Evolutionary conservation across 1,284 basidiomycete genomes (phyloP).

Genomic region (Boletellus dicymbophilus): DNA sequence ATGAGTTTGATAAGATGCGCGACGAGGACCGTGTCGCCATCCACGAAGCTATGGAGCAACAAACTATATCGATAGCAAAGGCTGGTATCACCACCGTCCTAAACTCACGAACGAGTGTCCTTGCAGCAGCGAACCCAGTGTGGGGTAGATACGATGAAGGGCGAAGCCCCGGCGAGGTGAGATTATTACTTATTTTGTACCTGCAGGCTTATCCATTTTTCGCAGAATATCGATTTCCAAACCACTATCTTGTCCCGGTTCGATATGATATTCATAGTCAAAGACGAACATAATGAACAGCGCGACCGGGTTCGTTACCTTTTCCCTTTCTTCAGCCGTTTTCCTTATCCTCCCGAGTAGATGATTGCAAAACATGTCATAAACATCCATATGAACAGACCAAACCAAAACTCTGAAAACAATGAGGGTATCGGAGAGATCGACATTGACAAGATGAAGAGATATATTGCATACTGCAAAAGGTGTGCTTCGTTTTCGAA

Average conservation of each 20-base stretch:
- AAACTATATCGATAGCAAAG: conserved; percentile 99
- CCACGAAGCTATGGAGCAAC: conserved; percentile 99
- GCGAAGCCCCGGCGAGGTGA: conserved; percentile 92
- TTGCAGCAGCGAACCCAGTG: conserved; percentile 98
- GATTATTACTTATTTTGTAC: conserved; percentile 8
- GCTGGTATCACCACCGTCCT: conserved; percentile 99
- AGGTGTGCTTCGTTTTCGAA: conserved; percentile 49
- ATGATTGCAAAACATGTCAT: conserved; percentile 98
- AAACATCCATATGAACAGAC: conserved; percentile 98
- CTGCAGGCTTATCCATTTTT: too few species aligned
- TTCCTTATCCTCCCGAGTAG: conserved; percentile 39
- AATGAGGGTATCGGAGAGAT: conserved; percentile 87
- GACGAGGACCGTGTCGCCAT: conserved; percentile 99
- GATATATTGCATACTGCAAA: conserved; percentile 96
- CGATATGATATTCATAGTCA: conserved; percentile 99
- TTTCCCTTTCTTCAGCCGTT: neutral
- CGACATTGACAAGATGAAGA: conserved; percentile 98
- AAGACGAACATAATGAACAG: conserved; percentile 96
- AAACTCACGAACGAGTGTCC: conserved; percentile 94
- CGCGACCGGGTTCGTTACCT: conserved; percentile 76
- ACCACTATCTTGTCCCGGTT: conserved; percentile 98
- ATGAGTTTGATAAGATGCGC: conserved; percentile 99
- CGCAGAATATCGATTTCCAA: conserved; percentile 96
- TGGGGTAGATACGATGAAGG: conserved; percentile 99
- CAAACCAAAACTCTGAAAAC: conserved; percentile 60